Base-by-base conservation (phyloP, 1,284 basidiomycete species). In the Sanghuangporus baumii region DNA sequence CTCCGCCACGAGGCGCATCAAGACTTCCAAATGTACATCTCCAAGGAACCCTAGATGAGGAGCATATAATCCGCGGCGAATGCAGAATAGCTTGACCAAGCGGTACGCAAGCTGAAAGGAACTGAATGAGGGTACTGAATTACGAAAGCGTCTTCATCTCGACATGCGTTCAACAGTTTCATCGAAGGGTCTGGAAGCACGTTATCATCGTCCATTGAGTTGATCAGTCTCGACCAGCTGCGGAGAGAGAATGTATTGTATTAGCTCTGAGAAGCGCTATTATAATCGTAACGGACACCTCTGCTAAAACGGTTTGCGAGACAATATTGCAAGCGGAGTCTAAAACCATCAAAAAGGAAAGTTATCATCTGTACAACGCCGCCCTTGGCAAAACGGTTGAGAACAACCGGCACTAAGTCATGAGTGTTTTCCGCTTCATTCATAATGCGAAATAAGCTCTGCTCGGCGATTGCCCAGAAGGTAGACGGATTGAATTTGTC, bases 331-430 rank as follows among this genome's bases (percentile, higher is more conserved):
- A 70, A 23, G 57, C 69, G 67, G 23, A 69, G 59, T 23, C 62
- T 66, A n/a, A 68, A 55, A 18, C 60, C 66, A 18, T 38, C 61
- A 41, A 68, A 59, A 1, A 63, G 59, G n/a, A 69, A 58, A 46
- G 67, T 63, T 67, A 70, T 68, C 68, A 68, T 67, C 34, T 59
- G 68, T 31, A 70, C 68, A 16, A 64, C 58, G 3, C 67, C 69
- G 60, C 67, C 64, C 26, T 18, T 59, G 47, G 69, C 66, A 36
- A 69, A 69, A 23, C 68, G 57, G 38, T 55, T 56, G 14, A 69
- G 63, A 20, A 56, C 37, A 54, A 54, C 52, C 31, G 26, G 18
- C 8, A 16, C 11, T 14, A 31, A 34, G 52, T n/a, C 54, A 18
- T 38, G 66, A 18, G 46, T 51, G 11, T 56, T 40, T 18, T n/a